Conservation (phyloP, 805 yeast species). For the Saccharomyces kudriavzevii region DNA sequence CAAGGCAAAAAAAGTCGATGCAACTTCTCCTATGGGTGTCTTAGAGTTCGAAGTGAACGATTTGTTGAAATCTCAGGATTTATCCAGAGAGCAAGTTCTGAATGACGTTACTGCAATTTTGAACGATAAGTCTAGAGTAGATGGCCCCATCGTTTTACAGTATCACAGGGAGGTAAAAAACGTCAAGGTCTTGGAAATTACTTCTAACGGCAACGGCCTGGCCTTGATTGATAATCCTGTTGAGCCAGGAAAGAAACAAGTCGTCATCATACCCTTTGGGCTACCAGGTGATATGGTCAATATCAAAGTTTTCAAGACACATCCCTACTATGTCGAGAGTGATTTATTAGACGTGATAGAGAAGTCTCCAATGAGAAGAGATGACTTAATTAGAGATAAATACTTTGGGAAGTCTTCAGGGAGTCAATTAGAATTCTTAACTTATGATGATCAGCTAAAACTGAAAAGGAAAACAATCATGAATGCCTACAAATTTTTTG, state of each 20-base stretch:
- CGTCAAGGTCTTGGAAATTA: conserved; percentile 48
- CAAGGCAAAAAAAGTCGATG: conserved; percentile 56
- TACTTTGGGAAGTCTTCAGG: conserved; percentile 94
- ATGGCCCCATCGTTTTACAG: conserved; percentile 31
- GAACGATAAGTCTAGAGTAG: conserved; percentile 41
- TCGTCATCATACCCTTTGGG: conserved; percentile 78
- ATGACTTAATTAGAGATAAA: conserved; percentile 53
- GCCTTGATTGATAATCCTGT: conserved; percentile 61
- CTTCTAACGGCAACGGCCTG: conserved; percentile 85
- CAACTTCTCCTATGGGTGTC: conserved; percentile 76
- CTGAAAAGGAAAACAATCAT: conserved; percentile 67
- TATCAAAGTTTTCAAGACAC: conserved; percentile 68
- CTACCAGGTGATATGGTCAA: conserved; percentile 76
- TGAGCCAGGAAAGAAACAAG: conserved; percentile 38
- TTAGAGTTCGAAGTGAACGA: conserved; percentile 64
- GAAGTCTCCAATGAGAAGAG: conserved; percentile 40
- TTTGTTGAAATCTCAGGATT: conserved; percentile 36
- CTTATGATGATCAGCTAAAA: conserved; percentile 62
- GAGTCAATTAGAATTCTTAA: conserved; percentile 81
- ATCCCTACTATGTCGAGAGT: conserved; percentile 63
- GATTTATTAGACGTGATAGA: conserved; percentile 53
- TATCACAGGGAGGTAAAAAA: conserved; percentile 54
- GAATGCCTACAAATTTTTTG: conserved; percentile 75
- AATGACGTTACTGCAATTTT: conserved; percentile 63
- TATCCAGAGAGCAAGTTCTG: conserved; percentile 39